Evolutionary conservation across 2,329 filamentous ascomycete species (phyloP).

Genomic region (Hymenoscyphus albidus): DNA sequence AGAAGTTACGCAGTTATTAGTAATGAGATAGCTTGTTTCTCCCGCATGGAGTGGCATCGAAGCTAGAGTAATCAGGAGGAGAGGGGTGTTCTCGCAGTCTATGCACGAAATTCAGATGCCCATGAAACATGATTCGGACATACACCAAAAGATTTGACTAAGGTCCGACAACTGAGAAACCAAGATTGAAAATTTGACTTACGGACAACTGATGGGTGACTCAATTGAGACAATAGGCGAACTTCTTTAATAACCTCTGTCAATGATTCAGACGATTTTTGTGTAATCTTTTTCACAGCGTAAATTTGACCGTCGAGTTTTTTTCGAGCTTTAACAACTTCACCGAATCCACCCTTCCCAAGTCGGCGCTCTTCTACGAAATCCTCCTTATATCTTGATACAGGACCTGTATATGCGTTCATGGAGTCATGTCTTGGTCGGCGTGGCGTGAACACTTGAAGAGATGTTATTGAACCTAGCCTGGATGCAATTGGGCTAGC

Average conservation of each 20-base stretch:
- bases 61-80: not conserved
- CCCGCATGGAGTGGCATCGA: not conserved
- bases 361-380: conserved; percentile 87
- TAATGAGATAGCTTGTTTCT: not conserved
- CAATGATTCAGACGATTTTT: conserved; percentile 72
- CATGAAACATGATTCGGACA: not conserved
- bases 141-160: not conserved
- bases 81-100: not conserved
- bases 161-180: not conserved
- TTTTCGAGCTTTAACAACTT: conserved; percentile 92
- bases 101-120: not conserved
- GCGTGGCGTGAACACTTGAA: conserved; percentile 41
- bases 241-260: conserved; percentile 84
- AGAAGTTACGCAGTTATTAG: not conserved
- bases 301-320: conserved; percentile 92
- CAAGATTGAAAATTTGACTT: conserved; percentile 21
- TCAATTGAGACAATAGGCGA: conserved; percentile 83
- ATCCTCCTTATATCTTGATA: conserved; percentile 72
- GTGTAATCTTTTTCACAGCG: conserved; percentile 93
- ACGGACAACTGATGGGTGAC: conserved; percentile 66
- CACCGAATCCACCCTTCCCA: conserved; percentile 91
- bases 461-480: conserved; percentile 39
- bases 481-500: conserved; percentile 39
- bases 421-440: conserved; percentile 61
- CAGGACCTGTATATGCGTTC: conserved; percentile 43